A percentile compares a stretch with the other conserved stretches of the same genome.
Evolutionary conservation across 768 basidiomycete genomes (phyloP).

Genomic region (Lactifluus subvellereus): DNA sequence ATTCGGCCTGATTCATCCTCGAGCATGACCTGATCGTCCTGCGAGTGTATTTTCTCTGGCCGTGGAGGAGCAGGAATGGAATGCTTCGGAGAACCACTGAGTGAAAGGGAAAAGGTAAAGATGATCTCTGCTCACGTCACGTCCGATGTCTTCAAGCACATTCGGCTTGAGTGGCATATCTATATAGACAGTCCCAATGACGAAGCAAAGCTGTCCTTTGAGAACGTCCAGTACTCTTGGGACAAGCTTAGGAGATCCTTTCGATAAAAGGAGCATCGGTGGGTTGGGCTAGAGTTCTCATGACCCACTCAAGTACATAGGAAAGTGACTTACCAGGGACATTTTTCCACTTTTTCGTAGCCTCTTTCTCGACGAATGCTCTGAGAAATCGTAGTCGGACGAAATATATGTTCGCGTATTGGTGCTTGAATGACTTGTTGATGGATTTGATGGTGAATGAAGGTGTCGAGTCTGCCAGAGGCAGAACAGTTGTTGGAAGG

Average conservation of each 20-base stretch:
- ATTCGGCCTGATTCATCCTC: constrained; percentile 97
- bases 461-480: constrained; percentile 16
- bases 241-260: constrained; percentile 67
- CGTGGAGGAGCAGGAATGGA: constrained; percentile 84
- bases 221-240: constrained; percentile 81
- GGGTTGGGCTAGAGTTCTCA: not conserved
- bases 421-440: constrained; percentile 56
- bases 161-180: constrained; percentile 99
- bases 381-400: constrained; percentile 48
- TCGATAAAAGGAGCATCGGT: not conserved
- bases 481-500: constrained; percentile 11
- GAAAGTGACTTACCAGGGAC: constrained; percentile 34
- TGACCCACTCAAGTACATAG: not conserved
- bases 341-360: constrained; percentile 45
- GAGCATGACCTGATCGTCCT: constrained; percentile 76
- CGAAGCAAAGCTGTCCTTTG: constrained; percentile 80
- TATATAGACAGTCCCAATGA: constrained; percentile 95
- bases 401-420: constrained; percentile 73
- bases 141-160: constrained; percentile 89
- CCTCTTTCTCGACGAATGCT: constrained; percentile 43
- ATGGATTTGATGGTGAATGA: constrained; percentile 40
- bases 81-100: constrained; percentile 40
- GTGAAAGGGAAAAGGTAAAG: not conserved
- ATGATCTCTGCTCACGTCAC: constrained; percentile 63
- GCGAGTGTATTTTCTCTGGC: constrained; percentile 65